A percentile compares a stretch with the other conserved stretches of the same genome.
Evolutionary conservation across 768 basidiomycete genomes (phyloP).

Genomic region (Gelatoporia subvermispora): DNA sequence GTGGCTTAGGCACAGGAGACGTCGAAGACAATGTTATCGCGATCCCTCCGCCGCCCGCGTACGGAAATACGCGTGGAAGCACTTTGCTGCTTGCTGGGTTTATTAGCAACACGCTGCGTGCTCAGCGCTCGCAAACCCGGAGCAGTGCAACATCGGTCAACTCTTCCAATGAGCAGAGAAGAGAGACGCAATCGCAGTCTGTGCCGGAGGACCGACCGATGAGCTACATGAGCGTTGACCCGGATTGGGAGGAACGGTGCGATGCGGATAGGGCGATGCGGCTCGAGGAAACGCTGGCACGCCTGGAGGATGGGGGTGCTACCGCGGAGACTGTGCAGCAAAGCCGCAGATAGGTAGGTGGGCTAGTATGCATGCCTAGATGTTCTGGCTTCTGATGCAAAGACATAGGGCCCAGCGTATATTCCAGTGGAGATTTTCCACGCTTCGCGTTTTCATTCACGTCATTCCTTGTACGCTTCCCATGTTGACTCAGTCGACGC

Average conservation of each 20-base stretch:
- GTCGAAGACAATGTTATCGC: slow-evolving; percentile 70
- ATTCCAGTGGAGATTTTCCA: too few relatives aligned
- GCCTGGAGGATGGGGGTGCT: slow-evolving; percentile 23
- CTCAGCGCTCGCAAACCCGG: slow-evolving; percentile 29
- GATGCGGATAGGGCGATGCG: slow-evolving; percentile 48
- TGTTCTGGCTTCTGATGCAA: not conserved
- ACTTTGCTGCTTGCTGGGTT: slow-evolving; percentile 54
- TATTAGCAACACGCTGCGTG: slow-evolving; percentile 43
- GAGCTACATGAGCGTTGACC: slow-evolving; percentile 52
- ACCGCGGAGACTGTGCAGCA: not conserved
- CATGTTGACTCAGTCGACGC: not conserved
- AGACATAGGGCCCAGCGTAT: not conserved
- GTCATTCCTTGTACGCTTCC: not conserved
- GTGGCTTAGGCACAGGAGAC: slow-evolving; percentile 68
- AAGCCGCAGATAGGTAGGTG: not conserved
- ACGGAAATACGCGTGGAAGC: slow-evolving; percentile 69
- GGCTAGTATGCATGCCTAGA: not conserved
- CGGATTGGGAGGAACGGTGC: slow-evolving; percentile 51
- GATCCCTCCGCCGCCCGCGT: slow-evolving; percentile 68
- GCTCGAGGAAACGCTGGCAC: slow-evolving; percentile 53
- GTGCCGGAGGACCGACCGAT: slow-evolving; percentile 37
- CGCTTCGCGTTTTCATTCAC: not conserved
- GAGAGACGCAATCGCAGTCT: slow-evolving; percentile 10
- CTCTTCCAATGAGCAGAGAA: not conserved
- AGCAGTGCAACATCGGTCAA: slow-evolving; percentile 6